phyloP scores from a whole-genome alignment of 495 filamentous ascomycete genomes.

The Aspergillus egyptiacus region DNA sequence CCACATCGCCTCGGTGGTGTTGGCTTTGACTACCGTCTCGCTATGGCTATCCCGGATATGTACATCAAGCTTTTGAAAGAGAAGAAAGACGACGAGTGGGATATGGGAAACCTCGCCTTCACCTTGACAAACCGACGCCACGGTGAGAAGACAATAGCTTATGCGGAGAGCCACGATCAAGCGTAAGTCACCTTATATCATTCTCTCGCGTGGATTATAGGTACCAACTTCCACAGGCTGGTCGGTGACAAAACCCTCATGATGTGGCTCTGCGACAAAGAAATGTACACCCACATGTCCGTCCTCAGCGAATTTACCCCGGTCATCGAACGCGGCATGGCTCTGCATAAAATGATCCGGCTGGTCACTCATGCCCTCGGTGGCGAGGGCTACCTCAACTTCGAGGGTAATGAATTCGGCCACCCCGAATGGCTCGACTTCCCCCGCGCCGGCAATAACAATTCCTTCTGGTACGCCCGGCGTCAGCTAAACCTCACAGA shows the following conservation, averaged over 20 bases:
- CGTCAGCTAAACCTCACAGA: constrained; percentile 92
- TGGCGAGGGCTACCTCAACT: constrained; percentile 96
- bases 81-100: constrained; percentile 86
- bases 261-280: constrained; percentile 96
- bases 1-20: constrained; percentile 80
- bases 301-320: constrained; percentile 74
- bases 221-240: constrained; percentile 51
- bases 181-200: constrained; percentile 50
- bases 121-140: constrained; percentile 89
- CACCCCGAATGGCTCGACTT: constrained; percentile 99
- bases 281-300: constrained; percentile 98
- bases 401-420: constrained; percentile 97
- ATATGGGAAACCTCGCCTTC: constrained; percentile 76
- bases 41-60: constrained; percentile 97
- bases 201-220: constrained; percentile 18
- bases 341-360: constrained; percentile 94
- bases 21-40: constrained; percentile 95
- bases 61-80: constrained; percentile 99
- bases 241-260: constrained; percentile 95
- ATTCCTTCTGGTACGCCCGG: constrained; percentile 95
- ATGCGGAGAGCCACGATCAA: constrained; percentile 96
- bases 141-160: constrained; percentile 98
- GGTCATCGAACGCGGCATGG: constrained; percentile 84
- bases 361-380: constrained; percentile 90
- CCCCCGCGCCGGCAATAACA: constrained; percentile 87